phyloP scores from a whole-genome alignment of 2,329 filamentous ascomycete species.

The Emergomyces africanus region DNA sequence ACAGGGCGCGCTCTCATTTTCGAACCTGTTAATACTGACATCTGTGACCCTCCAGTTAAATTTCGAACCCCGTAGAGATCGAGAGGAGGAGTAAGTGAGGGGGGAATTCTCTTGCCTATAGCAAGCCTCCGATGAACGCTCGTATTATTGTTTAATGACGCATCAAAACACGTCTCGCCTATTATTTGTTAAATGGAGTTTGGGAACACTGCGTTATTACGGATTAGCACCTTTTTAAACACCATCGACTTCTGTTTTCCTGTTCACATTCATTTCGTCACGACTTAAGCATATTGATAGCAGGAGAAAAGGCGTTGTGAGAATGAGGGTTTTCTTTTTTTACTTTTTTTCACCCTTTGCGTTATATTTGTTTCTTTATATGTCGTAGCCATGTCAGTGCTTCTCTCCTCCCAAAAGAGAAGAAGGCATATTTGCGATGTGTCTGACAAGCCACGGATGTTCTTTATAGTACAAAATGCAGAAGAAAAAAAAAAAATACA shows the following conservation, averaged over 20 bases:
- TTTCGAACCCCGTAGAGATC: conserved; percentile 53
- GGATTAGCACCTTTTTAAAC: not conserved
- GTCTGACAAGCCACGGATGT: not conserved
- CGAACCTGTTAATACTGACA: not conserved
- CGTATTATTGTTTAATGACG: not conserved
- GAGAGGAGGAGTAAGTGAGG: conserved; percentile 35
- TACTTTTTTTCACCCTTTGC: not conserved
- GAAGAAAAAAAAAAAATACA: not conserved
- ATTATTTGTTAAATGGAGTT: not conserved
- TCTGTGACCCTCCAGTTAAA: conserved; percentile 40
- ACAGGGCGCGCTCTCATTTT: not conserved
- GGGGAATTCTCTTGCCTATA: not conserved
- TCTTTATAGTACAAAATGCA: not conserved
- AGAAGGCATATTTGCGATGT: not conserved
- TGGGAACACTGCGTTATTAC: not conserved
- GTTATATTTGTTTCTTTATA: not conserved
- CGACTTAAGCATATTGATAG: not conserved
- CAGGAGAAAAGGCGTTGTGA: not conserved
- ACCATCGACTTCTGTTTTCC: not conserved
- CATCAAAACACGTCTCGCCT: not conserved
- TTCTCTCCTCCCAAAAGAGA: not conserved
- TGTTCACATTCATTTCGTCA: not conserved
- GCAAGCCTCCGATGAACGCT: not conserved
- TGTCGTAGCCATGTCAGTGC: not conserved
- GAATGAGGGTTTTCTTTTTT: not conserved